Evolutionary conservation across 768 basidiomycete species (phyloP), one percentile per base, ranked within the genome.

Genomic region (Pleurotus citrinopileatus): DNA sequence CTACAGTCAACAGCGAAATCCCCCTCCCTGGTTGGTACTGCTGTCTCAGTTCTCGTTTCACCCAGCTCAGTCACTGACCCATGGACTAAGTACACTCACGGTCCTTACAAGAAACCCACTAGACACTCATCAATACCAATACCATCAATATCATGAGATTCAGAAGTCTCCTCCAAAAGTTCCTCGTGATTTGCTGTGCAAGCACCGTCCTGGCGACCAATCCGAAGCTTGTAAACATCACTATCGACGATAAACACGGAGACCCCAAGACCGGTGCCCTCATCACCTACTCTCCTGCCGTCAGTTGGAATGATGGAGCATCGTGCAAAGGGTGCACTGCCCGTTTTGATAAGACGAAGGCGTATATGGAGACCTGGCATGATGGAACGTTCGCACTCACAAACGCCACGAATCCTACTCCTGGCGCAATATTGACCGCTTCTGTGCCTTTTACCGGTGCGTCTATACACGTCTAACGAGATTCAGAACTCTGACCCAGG

Each of bases 231-330:
- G 37, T 43, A 6, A 54, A 54, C 26, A 46, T 20, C 19, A 54
- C 53, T 2, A 44, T 54, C 28, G 53, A 54, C 53, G 53, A 54
- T 19, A 32, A 54, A n/a, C 47, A 42, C 28, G 53, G 53, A 7
- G 53, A 54, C 19, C 38, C 37, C 12, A 42, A 42, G 20, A 54
- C 53, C 26, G 37, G 40, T 13, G 37, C 42, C 23, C 28, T 54
- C 20, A 25, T 43, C 8, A 54, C 28, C 6, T 54, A 54, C 23
- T 54, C 53, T 13, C 42, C 53, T 2, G 42, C 37, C 8, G 17
- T 42, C 9, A 34, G 42, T n/a, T 54, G 53, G 53, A 45, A 42
- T 22, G 38, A 54, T 26, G 53, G 53, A 10, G 3, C 42, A 9
- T 26, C 53, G 3, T 54, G 53, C 19, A 19, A 6, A 12, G 28